phyloP scores from a whole-genome alignment of 345 rosid species.

The Heritiera littoralis region DNA sequence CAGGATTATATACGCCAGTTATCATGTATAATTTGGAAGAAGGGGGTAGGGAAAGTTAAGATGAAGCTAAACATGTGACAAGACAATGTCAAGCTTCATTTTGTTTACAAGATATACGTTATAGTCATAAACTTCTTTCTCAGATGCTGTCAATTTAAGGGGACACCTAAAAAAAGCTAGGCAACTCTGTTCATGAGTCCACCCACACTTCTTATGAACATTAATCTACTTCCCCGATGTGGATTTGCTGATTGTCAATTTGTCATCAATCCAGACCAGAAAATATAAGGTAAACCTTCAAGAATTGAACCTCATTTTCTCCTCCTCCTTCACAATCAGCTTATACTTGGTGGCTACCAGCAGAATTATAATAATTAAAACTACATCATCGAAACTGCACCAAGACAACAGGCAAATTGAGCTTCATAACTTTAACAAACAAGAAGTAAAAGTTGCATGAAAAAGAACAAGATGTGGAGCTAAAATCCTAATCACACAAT shows the following conservation, averaged over 20 bases:
- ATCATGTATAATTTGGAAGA: no score
- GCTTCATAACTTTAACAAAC: neutral
- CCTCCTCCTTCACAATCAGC: neutral
- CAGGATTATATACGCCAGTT: no score
- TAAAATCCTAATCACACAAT: neutral
- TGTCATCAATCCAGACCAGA: constrained; percentile 10
- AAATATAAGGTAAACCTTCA: neutral
- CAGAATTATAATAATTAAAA: neutral
- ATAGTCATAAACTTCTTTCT: neutral
- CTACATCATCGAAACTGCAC: neutral
- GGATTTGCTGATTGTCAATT: constrained; percentile 10
- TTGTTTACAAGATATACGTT: constrained; percentile 17
- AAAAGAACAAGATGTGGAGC: neutral
- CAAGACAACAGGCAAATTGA: neutral
- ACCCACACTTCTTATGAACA: constrained; percentile 29
- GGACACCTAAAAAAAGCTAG: constrained; percentile 12
- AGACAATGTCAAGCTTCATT: no score
- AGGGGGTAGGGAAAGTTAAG: no score
- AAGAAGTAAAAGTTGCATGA: neutral
- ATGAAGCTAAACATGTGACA: no score
- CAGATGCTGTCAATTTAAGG: neutral
- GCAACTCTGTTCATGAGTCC: constrained; percentile 25
- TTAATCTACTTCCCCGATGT: constrained; percentile 25
- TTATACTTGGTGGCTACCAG: neutral
- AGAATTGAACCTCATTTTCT: constrained; percentile 29